Conservation (phyloP, 2,329 filamentous ascomycete genomes). For the Arthroderma sp. region DNA sequence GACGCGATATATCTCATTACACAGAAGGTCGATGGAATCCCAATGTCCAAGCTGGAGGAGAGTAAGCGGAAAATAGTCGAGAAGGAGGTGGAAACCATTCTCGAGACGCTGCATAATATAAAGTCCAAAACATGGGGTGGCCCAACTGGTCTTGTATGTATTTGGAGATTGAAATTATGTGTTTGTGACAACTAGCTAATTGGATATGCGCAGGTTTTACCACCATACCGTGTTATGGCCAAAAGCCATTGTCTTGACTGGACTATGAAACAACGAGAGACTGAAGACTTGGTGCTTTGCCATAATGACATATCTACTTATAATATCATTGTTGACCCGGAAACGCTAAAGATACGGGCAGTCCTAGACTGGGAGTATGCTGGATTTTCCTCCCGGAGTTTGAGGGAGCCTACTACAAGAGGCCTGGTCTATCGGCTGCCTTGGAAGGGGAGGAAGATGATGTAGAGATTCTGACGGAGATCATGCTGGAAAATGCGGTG, state of each 20-base stretch:
- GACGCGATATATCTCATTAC: conserved; percentile 3
- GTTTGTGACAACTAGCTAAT: not conserved
- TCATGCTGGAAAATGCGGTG: not conserved
- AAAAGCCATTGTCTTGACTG: not conserved
- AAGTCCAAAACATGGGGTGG: not conserved
- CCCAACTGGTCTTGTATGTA: not conserved
- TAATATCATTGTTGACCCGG: conserved; percentile 14
- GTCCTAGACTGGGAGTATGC: conserved; percentile 8
- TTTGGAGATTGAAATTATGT: not conserved
- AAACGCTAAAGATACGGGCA: conserved; percentile 4
- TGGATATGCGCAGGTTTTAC: not conserved
- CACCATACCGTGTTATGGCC: not conserved
- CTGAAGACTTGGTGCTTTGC: conserved; percentile 5
- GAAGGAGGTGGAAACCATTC: not conserved
- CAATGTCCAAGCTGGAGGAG: not conserved
- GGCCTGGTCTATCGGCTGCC: not conserved
- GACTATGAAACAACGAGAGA: not conserved
- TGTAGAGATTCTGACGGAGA: not conserved
- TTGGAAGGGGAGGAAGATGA: not conserved
- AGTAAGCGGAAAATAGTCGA: not conserved
- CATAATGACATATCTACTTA: conserved; percentile 14
- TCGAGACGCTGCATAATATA: not conserved
- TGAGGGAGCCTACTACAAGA: not conserved
- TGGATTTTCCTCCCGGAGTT: conserved; percentile 6
- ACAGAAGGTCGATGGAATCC: not conserved